A percentile compares a stretch with the other conserved stretches of the same genome.
phyloP scores from a whole-genome alignment of 1,284 basidiomycete genomes.

The Moniliella sp. region DNA sequence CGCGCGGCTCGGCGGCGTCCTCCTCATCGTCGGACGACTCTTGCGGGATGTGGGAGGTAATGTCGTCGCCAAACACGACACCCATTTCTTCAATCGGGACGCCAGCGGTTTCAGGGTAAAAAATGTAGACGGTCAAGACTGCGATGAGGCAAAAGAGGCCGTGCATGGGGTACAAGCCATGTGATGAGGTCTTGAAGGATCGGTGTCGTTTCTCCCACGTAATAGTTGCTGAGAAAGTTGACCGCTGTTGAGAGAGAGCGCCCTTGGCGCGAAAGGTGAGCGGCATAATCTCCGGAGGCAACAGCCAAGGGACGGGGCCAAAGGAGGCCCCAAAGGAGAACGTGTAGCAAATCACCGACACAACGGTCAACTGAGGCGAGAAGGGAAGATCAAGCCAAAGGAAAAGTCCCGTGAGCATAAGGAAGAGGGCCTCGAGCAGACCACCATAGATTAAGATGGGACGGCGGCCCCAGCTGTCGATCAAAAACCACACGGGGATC shows the following conservation, averaged over 20 bases:
- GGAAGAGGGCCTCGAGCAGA: conserved; percentile 49
- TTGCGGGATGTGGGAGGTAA: no score
- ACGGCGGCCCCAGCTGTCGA: conserved; percentile 74
- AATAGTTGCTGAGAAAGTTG: conserved; percentile 45
- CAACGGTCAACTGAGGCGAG: no score
- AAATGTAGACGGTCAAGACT: not conserved
- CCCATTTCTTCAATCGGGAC: not conserved
- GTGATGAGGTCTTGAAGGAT: not conserved
- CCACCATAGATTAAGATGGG: conserved; percentile 76
- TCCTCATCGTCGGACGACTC: no score
- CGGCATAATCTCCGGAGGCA: conserved; percentile 46
- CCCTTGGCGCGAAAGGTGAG: conserved; percentile 47
- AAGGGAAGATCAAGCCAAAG: conserved; percentile 85
- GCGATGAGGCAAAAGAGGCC: conserved; percentile 36
- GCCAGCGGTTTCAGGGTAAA: not conserved
- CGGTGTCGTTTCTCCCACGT: conserved; percentile 62
- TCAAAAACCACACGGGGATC: conserved; percentile 62
- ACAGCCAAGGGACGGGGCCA: no score
- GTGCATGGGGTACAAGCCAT: not conserved
- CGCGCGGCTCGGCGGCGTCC: no score
- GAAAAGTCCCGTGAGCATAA: conserved; percentile 67
- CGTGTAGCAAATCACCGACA: no score
- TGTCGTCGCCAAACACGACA: no score
- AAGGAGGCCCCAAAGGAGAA: no score
- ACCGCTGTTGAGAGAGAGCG: conserved; percentile 37